Evolutionary conservation across 306 rosid genomes (phyloP).

Genomic region (Inga oerstediana): DNA sequence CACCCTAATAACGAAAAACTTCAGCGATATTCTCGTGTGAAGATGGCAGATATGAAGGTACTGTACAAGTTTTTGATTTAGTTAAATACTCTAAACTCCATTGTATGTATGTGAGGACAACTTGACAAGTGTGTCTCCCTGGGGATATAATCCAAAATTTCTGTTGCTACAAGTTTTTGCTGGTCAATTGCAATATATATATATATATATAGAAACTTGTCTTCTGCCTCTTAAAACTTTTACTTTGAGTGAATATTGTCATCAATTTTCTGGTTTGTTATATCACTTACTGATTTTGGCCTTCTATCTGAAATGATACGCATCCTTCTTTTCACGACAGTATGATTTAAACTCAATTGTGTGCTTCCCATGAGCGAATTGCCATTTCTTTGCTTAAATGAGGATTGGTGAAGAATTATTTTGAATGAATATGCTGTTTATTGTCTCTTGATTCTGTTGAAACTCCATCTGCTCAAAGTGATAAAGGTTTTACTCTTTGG

Average conservation of each 20-base stretch:
- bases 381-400: slow-evolving; percentile 6
- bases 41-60: slow-evolving; percentile 65
- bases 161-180: neutral
- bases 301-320: slow-evolving; percentile 7
- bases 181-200: neutral
- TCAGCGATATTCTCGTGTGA: slow-evolving; percentile 44
- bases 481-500: slow-evolving; percentile 5
- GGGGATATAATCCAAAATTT: neutral
- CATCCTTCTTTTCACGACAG: neutral
- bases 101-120: slow-evolving; percentile 1
- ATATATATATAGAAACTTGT: neutral
- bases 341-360: neutral
- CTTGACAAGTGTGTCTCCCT: neutral
- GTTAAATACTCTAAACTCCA: slow-evolving; percentile 11
- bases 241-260: neutral
- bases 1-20: slow-evolving; percentile 46
- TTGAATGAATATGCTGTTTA: neutral
- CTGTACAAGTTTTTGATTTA: neutral
- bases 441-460: slow-evolving; percentile 12
- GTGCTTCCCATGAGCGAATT: neutral
- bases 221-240: neutral
- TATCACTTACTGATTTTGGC: neutral
- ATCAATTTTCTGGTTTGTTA: slow-evolving; percentile 21
- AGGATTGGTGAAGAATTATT: slow-evolving; percentile 1
- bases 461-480: slow-evolving; percentile 11